Evolutionary conservation across 75 land plant species (phyloP).

Genomic region (Sequoiadendron giganteum): DNA sequence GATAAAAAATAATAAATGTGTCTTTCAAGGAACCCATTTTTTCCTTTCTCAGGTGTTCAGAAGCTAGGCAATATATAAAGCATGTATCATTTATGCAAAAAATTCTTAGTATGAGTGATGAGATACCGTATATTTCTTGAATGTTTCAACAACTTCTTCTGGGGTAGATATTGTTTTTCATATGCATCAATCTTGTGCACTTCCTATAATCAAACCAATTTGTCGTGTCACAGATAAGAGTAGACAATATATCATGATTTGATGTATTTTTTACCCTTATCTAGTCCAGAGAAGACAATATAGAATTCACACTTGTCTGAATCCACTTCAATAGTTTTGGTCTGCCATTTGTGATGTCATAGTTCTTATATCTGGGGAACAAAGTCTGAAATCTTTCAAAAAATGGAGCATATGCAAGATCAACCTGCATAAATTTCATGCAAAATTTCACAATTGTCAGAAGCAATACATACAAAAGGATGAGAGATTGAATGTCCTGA

Average conservation of each 20-base stretch:
- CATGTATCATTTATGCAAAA: too few species aligned
- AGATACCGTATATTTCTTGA: slow-evolving; percentile 12
- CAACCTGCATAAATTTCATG: slow-evolving; percentile 43
- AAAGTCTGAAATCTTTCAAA: slow-evolving; percentile 60
- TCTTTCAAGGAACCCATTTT: too few species aligned
- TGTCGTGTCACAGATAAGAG: background rate
- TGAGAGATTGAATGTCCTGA: background rate
- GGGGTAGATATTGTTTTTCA: slow-evolving; percentile 42
- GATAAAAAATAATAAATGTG: too few species aligned
- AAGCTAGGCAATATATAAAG: too few species aligned
- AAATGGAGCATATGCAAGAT: slow-evolving; percentile 83
- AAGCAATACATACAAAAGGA: background rate
- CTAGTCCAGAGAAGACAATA: too few species aligned
- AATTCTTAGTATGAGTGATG: too few species aligned
- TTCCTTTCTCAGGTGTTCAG: too few species aligned
- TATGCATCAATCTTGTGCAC: slow-evolving; percentile 61
- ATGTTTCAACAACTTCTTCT: slow-evolving; percentile 31
- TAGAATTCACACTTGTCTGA: slow-evolving; percentile 37
- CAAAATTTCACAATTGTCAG: background rate
- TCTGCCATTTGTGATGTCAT: slow-evolving; percentile 67
- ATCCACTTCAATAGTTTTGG: slow-evolving; percentile 77
- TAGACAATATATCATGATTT: too few species aligned
- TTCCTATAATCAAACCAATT: slow-evolving; percentile 32
- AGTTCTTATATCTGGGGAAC: slow-evolving; percentile 40
- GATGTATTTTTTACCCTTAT: too few species aligned